Conservation (phyloP, 345 rosid species). For the Alliaria petiolata region DNA sequence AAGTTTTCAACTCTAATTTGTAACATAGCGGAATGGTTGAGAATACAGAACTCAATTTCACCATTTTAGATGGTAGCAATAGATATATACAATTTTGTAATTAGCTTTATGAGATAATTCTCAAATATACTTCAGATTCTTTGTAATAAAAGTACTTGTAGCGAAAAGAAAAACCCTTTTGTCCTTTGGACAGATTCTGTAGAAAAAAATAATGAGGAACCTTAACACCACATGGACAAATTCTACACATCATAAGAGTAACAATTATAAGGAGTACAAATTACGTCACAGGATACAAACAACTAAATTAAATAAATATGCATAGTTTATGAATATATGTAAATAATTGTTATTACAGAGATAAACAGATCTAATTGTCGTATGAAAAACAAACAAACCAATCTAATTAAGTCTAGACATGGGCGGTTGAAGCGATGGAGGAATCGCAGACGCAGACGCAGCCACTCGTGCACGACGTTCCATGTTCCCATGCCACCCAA, state of each 20-base stretch:
- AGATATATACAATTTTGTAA: too few relatives aligned
- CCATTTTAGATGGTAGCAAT: background rate
- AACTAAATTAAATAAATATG: background rate
- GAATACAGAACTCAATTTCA: background rate
- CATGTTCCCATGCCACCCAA: constrained; percentile 77
- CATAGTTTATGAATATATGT: background rate
- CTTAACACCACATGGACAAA: background rate
- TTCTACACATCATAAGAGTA: background rate
- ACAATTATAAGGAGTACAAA: background rate
- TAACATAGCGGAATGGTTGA: background rate
- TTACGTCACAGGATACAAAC: background rate
- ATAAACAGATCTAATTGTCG: background rate
- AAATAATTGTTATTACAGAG: background rate
- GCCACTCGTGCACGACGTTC: constrained; percentile 42
- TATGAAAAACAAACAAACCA: background rate
- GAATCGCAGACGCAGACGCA: constrained; percentile 2
- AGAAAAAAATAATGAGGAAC: background rate
- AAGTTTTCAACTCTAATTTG: background rate
- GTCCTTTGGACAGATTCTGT: background rate
- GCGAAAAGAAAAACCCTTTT: too few relatives aligned
- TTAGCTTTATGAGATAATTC: too few relatives aligned
- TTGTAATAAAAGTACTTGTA: too few relatives aligned
- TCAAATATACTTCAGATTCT: too few relatives aligned
- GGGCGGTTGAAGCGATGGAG: constrained; percentile 39
- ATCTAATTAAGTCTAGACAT: constrained; percentile 37